phyloP scores from a whole-genome alignment of 208 protist species.

The Phytomonas sp. region DNA sequence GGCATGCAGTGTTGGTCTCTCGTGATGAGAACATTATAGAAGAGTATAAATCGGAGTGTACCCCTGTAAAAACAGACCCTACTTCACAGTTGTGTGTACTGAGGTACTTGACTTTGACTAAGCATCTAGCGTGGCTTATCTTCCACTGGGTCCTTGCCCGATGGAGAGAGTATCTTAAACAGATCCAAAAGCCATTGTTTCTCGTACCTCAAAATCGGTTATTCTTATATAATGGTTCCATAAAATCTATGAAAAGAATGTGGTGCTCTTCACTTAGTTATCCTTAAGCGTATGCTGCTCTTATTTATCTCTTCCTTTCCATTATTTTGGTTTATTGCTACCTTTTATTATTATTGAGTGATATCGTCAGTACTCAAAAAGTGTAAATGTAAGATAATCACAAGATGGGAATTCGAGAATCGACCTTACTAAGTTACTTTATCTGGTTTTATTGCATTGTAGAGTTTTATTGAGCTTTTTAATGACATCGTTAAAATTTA shows the following conservation, averaged over 20 bases:
- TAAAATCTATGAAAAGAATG: neutral
- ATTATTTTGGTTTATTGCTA: conserved; percentile 5
- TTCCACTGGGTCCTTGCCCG: neutral
- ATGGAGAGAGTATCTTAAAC: neutral
- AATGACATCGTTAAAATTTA: neutral
- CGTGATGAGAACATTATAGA: neutral
- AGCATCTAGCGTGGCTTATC: neutral
- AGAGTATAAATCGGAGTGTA: neutral
- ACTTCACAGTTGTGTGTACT: neutral
- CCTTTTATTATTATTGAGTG: neutral
- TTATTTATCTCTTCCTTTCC: neutral
- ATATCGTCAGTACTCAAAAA: neutral
- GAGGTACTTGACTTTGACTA: neutral
- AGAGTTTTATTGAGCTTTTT: neutral
- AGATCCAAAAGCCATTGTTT: neutral
- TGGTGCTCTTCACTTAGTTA: neutral
- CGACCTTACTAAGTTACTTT: neutral
- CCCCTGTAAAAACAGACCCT: neutral
- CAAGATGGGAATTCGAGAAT: neutral
- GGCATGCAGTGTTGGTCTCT: neutral
- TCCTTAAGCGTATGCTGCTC: neutral
- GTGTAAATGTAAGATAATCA: neutral
- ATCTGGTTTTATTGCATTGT: neutral
- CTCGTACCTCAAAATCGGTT: neutral
- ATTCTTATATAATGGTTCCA: neutral